Percentiles rank a stretch among this genome's conserved stretches.
phyloP scores from a whole-genome alignment of 306 rosid species.

The Parietaria judaica region DNA sequence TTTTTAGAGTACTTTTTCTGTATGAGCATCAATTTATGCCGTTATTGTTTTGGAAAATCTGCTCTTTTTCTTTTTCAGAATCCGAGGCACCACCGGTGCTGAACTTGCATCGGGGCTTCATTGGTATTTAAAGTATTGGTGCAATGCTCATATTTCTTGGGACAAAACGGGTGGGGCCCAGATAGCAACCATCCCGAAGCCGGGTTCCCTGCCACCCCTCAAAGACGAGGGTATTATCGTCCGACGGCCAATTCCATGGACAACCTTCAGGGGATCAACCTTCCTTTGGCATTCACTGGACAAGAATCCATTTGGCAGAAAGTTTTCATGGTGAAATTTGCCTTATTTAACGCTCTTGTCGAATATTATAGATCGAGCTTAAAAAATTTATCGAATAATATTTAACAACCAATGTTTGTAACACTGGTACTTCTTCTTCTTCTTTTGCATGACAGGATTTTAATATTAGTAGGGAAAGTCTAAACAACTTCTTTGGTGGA shows the following conservation, averaged over 20 bases:
- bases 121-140: slow-evolving; percentile 91
- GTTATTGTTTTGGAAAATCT: slow-evolving; percentile 3
- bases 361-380: too few relatives aligned
- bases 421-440: slow-evolving; percentile 6
- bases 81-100: slow-evolving; percentile 76
- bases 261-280: slow-evolving; percentile 94
- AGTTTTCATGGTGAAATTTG: slow-evolving; percentile 57
- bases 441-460: slow-evolving; percentile 44
- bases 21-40: neutral
- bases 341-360: neutral
- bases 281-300: slow-evolving; percentile 90
- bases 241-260: slow-evolving; percentile 83
- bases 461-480: slow-evolving; percentile 53
- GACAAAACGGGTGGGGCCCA: slow-evolving; percentile 90
- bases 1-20: neutral
- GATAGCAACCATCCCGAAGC: slow-evolving; percentile 63
- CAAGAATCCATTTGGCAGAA: slow-evolving; percentile 93
- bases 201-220: slow-evolving; percentile 69
- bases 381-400: too few relatives aligned
- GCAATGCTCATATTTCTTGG: slow-evolving; percentile 91
- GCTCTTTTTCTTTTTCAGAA: slow-evolving; percentile 26
- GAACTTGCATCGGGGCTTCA: slow-evolving; percentile 86
- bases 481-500: slow-evolving; percentile 85
- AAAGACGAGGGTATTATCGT: slow-evolving; percentile 48
- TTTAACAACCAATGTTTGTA: too few relatives aligned